Base-by-base conservation (phyloP, 331 rosid genomes). In the Dryas integrifolia region DNA sequence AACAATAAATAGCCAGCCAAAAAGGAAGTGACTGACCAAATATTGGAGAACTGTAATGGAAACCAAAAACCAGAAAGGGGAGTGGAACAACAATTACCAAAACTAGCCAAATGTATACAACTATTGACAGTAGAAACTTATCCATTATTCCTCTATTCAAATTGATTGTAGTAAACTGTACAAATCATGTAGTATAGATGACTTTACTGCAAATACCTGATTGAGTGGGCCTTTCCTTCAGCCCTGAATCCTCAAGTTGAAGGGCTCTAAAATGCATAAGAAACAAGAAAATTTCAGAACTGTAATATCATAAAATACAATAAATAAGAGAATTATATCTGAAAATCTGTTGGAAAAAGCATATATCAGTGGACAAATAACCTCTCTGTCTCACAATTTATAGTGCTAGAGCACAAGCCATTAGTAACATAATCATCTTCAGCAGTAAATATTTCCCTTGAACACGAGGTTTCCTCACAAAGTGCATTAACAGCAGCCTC, bases 401-500 rank as follows among this genome's bases (percentile, higher is more conserved):
- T 39, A 59, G 80, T 21, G 66, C 82, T 71, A 55, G 77, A 53
- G 49, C 53, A 45, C 57, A 59, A 24, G 64, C 80, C 89, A 75
- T 72, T 65, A 70, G 82, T 67, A 76, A 76, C 69, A 78, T 46
- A 76, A 71, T 77, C 82, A 26, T 82, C 88, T 65, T 85, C 90
- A 72, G 76, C 84, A 53, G 83, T 86, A 79, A 94, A 87, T 80
- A 89, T 85, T 65, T 89, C 98, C 85, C 83, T 82, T 45, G 97
- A 85, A 77, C 79, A 86, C 67, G 62, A 73, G 77, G 81, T 83
- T 75, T 94, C 97, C 47, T 89, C 92, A 83, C 96, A 88, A 52
- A 94, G 85, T 43, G 89, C 87, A 62, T 78, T 70, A 71, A 88
- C 73, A 40, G 97, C 87, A 74, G 97, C 98, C 75, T 82, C 87